A percentile compares a stretch with the other conserved stretches of the same genome.
Evolutionary conservation across 2,329 filamentous ascomycete genomes (phyloP).

Genomic region (Bretziella fagacearum): DNA sequence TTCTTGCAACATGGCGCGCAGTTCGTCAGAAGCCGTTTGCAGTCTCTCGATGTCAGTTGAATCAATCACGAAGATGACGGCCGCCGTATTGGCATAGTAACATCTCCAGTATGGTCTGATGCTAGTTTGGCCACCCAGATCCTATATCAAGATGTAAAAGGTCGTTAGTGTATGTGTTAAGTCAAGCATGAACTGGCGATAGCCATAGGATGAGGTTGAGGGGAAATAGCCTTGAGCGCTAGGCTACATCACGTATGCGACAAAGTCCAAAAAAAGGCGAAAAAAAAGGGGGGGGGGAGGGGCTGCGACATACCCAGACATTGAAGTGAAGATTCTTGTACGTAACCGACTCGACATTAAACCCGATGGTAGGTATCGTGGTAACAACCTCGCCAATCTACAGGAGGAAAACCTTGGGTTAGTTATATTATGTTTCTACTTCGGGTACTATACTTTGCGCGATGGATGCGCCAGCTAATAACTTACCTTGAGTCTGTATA

Average conservation of each 20-base stretch:
- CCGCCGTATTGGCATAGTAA: conserved; percentile 97
- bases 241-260: neutral
- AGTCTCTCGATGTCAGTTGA: conserved; percentile 93
- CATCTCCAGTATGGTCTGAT: conserved; percentile 98
- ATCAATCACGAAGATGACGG: conserved; percentile 97
- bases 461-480: conserved; percentile 5
- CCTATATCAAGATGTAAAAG: conserved; percentile 29
- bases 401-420: neutral
- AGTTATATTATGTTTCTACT: neutral
- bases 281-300: conserved; percentile 3
- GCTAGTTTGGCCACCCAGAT: conserved; percentile 93
- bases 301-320: conserved; percentile 57
- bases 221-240: neutral
- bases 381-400: conserved; percentile 97
- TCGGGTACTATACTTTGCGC: neutral
- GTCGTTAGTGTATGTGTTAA: conserved; percentile 15
- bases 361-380: conserved; percentile 96
- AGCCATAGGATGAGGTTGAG: neutral
- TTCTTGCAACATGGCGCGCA: conserved; percentile 90
- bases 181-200: neutral
- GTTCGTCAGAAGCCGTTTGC: conserved; percentile 79
- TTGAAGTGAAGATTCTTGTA: conserved; percentile 99
- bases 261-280: neutral
- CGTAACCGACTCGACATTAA: conserved; percentile 96
- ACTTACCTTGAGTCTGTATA: conserved; percentile 83